A percentile compares a stretch with the other conserved stretches of the same genome.
phyloP scores from a whole-genome alignment of 2,329 filamentous ascomycete genomes.

The Tympanopsis confertula region DNA sequence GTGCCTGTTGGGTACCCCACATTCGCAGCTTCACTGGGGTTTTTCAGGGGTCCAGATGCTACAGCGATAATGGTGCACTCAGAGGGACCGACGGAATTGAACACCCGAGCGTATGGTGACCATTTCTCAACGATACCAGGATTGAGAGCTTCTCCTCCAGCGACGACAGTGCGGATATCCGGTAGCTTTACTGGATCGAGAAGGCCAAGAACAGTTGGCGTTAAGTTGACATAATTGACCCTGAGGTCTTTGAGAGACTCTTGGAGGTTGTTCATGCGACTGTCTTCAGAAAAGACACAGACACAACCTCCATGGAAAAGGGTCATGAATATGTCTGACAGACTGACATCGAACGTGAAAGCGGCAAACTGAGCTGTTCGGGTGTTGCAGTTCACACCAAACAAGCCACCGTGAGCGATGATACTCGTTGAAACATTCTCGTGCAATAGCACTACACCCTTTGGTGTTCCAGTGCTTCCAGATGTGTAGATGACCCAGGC shows the following conservation, averaged over 20 bases:
- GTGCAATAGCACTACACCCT: conserved; percentile 3
- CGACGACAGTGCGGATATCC: neutral
- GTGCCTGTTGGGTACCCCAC: conserved; percentile 17
- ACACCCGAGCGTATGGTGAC: neutral
- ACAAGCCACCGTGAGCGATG: no score
- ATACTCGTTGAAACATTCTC: conserved; percentile 1
- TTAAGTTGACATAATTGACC: conserved; percentile 3
- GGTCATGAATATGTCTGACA: conserved; percentile 5
- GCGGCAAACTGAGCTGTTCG: conserved; percentile 2
- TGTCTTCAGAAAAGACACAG: conserved; percentile 2
- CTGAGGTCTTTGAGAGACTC: conserved; percentile 4
- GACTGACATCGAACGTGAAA: conserved; percentile 3
- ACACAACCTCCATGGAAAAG: conserved; percentile 2
- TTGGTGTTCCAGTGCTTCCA: conserved; percentile 2
- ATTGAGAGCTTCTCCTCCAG: neutral
- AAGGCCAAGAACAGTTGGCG: conserved; percentile 2
- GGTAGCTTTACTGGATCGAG: conserved; percentile 3
- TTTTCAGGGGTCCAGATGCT: conserved; percentile 13
- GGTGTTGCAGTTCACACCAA: neutral
- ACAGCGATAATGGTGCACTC: conserved; percentile 11
- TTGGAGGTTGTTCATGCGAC: conserved; percentile 2
- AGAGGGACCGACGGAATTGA: neutral
- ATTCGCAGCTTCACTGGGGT: conserved; percentile 15
- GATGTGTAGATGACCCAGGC: conserved; percentile 3
- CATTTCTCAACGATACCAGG: neutral